Evolutionary conservation across 2,329 filamentous ascomycete species (phyloP).

Genomic region (Ilyonectria robusta): DNA sequence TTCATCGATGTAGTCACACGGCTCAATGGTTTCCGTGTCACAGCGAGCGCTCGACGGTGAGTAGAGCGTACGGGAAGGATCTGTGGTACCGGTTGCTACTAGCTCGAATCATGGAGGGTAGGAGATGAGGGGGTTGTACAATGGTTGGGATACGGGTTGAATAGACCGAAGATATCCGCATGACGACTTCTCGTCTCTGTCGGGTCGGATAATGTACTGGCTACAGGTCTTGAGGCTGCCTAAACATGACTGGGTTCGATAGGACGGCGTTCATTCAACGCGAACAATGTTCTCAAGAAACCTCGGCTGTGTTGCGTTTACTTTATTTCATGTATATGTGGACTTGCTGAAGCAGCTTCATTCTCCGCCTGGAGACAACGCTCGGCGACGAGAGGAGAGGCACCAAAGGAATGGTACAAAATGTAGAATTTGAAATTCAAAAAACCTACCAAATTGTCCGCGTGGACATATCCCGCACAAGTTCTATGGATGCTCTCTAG

Average conservation of each 20-base stretch:
- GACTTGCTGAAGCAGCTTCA: too few species aligned
- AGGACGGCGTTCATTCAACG: background rate
- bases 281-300: background rate
- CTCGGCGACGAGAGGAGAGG: background rate
- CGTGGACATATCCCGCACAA: background rate
- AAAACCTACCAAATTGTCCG: constrained; percentile 12
- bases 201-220: background rate
- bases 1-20: background rate
- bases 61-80: background rate
- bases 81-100: background rate
- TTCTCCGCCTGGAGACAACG: background rate
- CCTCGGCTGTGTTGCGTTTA: constrained; percentile 6
- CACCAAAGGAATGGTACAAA: background rate
- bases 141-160: constrained; percentile 1
- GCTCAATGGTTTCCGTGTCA: background rate
- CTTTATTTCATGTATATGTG: too few species aligned
- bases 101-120: background rate
- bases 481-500: background rate
- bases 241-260: constrained; percentile 7
- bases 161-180: background rate
- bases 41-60: background rate
- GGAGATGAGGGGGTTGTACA: background rate
- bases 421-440: constrained; percentile 12
- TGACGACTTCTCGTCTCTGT: background rate
- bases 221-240: background rate